These are phyloP conservation scores for Ceriops tagal DNA, from an alignment of 345 rosid species.

Conservation along the genomic window DNA sequence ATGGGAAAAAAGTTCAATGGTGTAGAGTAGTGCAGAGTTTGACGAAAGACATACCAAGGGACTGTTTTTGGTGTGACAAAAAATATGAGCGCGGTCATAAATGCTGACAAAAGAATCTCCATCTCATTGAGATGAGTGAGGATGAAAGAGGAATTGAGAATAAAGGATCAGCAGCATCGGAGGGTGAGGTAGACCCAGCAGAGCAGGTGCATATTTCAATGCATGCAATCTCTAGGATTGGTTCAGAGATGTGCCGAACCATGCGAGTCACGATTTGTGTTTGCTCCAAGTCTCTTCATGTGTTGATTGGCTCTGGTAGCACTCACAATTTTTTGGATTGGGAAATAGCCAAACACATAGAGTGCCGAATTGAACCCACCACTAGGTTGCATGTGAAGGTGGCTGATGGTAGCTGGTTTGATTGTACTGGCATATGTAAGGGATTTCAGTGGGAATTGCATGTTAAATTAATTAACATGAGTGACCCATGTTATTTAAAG, in stretches of 20 bases:
- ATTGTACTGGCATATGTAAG: not conserved
- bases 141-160: no score
- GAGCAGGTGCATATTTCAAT: not conserved
- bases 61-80: no score
- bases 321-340: not conserved
- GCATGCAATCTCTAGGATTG: not conserved
- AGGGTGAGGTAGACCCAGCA: rapidly evolving
- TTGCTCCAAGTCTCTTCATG: not conserved
- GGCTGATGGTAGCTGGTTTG: not conserved
- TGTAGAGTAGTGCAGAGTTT: no score
- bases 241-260: not conserved
- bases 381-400: not conserved
- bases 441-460: not conserved
- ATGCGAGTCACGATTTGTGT: not conserved
- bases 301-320: not conserved
- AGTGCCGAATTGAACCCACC: not conserved
- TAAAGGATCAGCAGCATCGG: no score
- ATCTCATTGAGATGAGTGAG: no score
- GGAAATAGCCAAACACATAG: not conserved
- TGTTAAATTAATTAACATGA: no score
- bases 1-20: no score
- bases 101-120: no score
- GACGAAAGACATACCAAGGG: no score
- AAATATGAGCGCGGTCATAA: no score
- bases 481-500: no score